Conservation (phyloP, 768 basidiomycete genomes). For the Suillus variegatus region DNA sequence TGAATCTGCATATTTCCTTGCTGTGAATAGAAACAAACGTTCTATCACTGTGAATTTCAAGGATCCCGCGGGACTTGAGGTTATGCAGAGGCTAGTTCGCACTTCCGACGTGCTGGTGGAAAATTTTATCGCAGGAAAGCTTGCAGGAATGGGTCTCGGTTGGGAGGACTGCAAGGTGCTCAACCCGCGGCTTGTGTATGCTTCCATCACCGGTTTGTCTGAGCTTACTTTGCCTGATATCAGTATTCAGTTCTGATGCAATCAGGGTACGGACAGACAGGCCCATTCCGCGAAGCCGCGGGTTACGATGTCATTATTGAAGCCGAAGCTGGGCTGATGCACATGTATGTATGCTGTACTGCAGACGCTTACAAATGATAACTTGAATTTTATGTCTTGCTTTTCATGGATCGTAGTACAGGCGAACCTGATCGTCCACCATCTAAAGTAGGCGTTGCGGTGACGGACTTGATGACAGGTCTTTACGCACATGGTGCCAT, state of each 20-base stretch:
- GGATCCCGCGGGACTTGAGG: conserved; percentile 68
- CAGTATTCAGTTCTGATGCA: conserved; percentile 5
- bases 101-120: conserved; percentile 86
- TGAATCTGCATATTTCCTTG: conserved; percentile 92
- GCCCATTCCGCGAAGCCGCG: conserved; percentile 79
- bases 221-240: conserved; percentile 4
- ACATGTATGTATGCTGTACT: conserved; percentile 60
- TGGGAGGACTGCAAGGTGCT: conserved; percentile 79
- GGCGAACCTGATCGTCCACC: conserved; percentile 87
- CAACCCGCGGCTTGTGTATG: conserved; percentile 83
- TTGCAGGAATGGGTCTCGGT: conserved; percentile 81
- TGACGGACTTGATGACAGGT: conserved; percentile 86
- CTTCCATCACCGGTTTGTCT: conserved; percentile 79
- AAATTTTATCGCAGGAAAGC: conserved; percentile 86
- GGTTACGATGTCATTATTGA: conserved; percentile 90
- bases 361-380: conserved; percentile 13
- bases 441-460: conserved; percentile 94
- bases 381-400: conserved; percentile 13
- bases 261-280: conserved; percentile 82
- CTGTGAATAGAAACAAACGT: conserved; percentile 86
- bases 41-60: conserved; percentile 93
- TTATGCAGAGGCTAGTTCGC: conserved; percentile 69
- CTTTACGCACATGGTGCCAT: conserved; percentile 92
- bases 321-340: conserved; percentile 93
- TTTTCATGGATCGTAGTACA: conserved; percentile 52